Base-by-base conservation (phyloP, 768 basidiomycete species). In the Piloderma croceum region DNA sequence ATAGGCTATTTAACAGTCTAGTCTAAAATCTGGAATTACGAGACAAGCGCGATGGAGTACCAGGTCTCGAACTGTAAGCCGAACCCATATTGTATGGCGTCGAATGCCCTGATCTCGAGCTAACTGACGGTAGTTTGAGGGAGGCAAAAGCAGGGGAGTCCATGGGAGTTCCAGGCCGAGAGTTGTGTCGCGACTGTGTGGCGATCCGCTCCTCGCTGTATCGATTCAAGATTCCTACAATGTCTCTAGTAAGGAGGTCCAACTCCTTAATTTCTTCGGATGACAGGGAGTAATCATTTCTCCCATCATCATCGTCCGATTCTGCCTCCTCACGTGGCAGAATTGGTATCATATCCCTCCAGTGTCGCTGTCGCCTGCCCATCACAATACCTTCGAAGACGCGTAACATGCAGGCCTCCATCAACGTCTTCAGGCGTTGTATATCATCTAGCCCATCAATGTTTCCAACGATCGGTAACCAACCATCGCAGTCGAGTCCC, bases 401-500 rank as follows among this genome's bases (percentile, higher is more conserved):
- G 31, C 93, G 79, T 35, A 91, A 65, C 79, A 96, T 81, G 52
- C 84, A 90, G 3, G 68, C 68, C 50, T 94, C 90, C 70, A 93
- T 77, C 50, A 83, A 64, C 15, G 63, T 69, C 62, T 91, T 92
- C 53, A 97, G 65, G 10, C 77, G 73, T 57, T 84, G 82, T n/a
- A 94, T 66, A 47, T 90, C 81, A 54, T 93, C 89, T 51, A 96
- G 62, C 2, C 78, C 76, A 51, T 83, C 72, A 36, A 82, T 50
- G 46, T 82, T 76, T 29, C 87, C 87, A 25, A 82, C 71, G 34
- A 93, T 73, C 17, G 91, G 89, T 9, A 97, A 64, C 92, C 93
- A 97, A 32, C 77, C 79, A 53, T 97, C 93, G 53, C 90, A 92
- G 53, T 84, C 81, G 36, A 97, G 59, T 5, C 90, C 89, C 13